phyloP scores from a whole-genome alignment of 1,284 basidiomycete genomes.

The Pterula multifida region DNA sequence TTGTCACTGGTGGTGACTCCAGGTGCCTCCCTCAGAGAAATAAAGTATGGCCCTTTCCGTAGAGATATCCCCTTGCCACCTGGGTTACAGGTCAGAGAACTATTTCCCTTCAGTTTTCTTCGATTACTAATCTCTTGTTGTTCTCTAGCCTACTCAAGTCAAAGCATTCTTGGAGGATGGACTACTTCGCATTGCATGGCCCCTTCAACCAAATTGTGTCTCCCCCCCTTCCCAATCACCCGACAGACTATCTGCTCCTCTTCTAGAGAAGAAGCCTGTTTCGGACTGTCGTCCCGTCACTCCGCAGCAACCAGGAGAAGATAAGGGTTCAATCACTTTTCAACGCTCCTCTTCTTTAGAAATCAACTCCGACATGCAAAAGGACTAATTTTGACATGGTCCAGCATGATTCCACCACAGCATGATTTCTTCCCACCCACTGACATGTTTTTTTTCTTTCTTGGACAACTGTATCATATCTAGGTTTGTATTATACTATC shows the following conservation, averaged over 20 bases:
- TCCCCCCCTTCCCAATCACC: neutral
- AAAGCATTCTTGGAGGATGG: neutral
- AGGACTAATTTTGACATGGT: too few relatives aligned
- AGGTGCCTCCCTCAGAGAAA: neutral
- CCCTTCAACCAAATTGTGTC: neutral
- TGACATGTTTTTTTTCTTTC: too few relatives aligned
- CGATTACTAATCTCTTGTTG: neutral
- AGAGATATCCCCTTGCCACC: neutral
- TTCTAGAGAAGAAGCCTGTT: neutral
- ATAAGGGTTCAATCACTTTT: too few relatives aligned
- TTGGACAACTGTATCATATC: too few relatives aligned
- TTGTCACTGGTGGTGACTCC: neutral
- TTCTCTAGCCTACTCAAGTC: neutral
- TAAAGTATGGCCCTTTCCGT: neutral
- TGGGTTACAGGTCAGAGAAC: neutral
- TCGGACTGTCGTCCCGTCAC: neutral
- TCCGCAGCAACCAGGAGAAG: too few relatives aligned
- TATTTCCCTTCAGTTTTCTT: neutral
- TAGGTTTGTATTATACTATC: too few relatives aligned
- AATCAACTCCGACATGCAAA: too few relatives aligned
- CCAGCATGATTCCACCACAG: too few relatives aligned
- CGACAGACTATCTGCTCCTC: too few relatives aligned
- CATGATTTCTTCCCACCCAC: too few relatives aligned
- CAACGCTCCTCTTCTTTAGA: neutral
- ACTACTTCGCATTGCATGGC: neutral